Conservation (phyloP, 192 early-diverging fungal genomes). For the Coemansia sp. region DNA sequence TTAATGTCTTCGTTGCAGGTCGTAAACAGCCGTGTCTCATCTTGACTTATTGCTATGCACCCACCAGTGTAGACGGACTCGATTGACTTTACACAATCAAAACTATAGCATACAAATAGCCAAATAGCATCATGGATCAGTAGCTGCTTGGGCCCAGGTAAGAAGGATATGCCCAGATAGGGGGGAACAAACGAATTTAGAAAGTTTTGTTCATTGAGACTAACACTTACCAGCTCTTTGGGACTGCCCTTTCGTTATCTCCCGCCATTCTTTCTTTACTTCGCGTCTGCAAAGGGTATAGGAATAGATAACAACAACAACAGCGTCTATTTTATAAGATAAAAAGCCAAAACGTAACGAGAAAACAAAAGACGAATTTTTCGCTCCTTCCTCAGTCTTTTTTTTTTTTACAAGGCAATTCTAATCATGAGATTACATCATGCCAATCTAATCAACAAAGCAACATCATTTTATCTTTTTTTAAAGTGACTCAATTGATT, state of each 20-base stretch:
- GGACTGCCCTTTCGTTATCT: constrained; percentile 18
- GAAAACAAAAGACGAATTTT: not conserved
- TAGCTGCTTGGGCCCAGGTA: not conserved
- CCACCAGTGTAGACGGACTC: constrained; percentile 94
- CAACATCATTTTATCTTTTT: not conserved
- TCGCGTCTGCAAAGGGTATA: not conserved
- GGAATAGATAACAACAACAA: not conserved
- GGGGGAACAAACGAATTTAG: not conserved
- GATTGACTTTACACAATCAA: constrained; percentile 75
- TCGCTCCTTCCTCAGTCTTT: not conserved
- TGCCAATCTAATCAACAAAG: not conserved
- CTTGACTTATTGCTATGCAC: constrained; percentile 67
- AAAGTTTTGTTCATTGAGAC: not conserved
- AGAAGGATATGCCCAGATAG: not conserved
- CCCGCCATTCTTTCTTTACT: constrained; percentile 17
- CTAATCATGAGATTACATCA: too few species aligned
- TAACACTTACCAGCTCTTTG: constrained; percentile 51
- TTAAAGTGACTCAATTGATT: not conserved
- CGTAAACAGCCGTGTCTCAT: constrained; percentile 73
- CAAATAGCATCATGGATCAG: not conserved
- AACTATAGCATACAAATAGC: constrained; percentile 54
- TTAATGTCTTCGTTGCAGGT: constrained; percentile 82
- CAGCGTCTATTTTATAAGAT: not conserved
- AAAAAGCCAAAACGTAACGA: not conserved
- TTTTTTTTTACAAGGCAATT: not conserved